A percentile compares a stretch with the other conserved stretches of the same genome.
Evolutionary conservation across 1,284 basidiomycete species (phyloP).

Genomic region (Pseudozyma sp.): DNA sequence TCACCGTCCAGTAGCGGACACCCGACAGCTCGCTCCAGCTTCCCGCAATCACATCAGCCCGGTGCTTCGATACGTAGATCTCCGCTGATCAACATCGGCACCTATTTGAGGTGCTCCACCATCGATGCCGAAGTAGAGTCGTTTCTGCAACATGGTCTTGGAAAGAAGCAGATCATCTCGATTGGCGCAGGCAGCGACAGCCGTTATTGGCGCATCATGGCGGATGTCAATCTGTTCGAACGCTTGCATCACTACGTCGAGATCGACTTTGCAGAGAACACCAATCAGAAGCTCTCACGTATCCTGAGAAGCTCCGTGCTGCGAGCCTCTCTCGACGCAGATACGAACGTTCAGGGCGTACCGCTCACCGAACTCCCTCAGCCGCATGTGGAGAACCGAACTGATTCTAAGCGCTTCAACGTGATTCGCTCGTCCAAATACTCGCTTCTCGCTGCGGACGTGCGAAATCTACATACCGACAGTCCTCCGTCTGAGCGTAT

Average conservation of each 20-base stretch:
- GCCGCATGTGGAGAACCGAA: neutral
- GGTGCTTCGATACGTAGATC: constrained; percentile 73
- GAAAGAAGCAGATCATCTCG: constrained; percentile 81
- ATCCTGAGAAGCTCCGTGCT: constrained; percentile 80
- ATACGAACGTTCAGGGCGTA: constrained; percentile 6
- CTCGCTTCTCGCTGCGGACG: constrained; percentile 37
- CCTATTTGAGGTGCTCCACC: constrained; percentile 83
- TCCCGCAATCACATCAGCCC: constrained; percentile 1
- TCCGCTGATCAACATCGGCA: constrained; percentile 95
- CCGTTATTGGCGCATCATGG: constrained; percentile 87
- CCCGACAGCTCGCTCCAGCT: neutral
- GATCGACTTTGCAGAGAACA: constrained; percentile 88
- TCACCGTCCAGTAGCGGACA: neutral
- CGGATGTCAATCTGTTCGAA: constrained; percentile 66
- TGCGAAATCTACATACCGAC: constrained; percentile 27
- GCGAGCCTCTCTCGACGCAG: constrained; percentile 11
- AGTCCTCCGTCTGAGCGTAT: constrained; percentile 5
- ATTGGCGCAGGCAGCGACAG: constrained; percentile 93
- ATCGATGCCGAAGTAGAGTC: constrained; percentile 82
- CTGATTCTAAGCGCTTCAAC: neutral
- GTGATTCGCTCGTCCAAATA: constrained; percentile 30
- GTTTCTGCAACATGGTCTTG: constrained; percentile 74
- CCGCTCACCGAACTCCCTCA: neutral
- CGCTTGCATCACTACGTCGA: constrained; percentile 78
- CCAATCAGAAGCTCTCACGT: constrained; percentile 82